Evolutionary conservation across 2,329 filamentous ascomycete species (phyloP).

Genomic region (Microsporum audouinii): DNA sequence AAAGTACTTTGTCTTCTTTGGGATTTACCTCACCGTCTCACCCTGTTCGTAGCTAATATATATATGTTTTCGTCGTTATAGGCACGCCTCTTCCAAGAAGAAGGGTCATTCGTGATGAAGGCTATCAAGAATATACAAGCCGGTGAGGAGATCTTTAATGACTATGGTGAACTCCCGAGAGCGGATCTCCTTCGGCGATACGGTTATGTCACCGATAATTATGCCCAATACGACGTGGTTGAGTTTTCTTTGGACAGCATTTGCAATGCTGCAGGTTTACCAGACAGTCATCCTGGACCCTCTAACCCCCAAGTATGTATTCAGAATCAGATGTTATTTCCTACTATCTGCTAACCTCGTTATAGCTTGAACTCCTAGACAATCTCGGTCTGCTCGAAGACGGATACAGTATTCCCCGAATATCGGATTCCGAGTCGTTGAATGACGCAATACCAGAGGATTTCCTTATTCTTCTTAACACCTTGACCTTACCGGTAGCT

Average conservation of each 20-base stretch:
- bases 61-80: constrained; percentile 14
- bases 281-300: constrained; percentile 18
- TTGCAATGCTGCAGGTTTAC: constrained; percentile 30
- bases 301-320: constrained; percentile 24
- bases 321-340: neutral
- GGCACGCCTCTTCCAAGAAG: constrained; percentile 51
- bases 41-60: neutral
- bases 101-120: constrained; percentile 16
- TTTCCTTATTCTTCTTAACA: constrained; percentile 29
- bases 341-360: constrained; percentile 5
- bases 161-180: constrained; percentile 75
- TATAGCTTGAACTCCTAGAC: constrained; percentile 44
- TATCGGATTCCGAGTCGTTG: constrained; percentile 20
- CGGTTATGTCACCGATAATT: constrained; percentile 72
- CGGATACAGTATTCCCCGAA: constrained; percentile 51
- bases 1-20: too few relatives aligned
- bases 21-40: neutral
- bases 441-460: constrained; percentile 30
- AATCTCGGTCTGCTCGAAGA: constrained; percentile 58
- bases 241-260: constrained; percentile 59
- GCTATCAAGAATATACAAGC: neutral
- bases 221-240: constrained; percentile 68
- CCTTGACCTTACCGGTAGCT: constrained; percentile 23
- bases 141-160: constrained; percentile 73
- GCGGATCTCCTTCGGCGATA: constrained; percentile 74